A percentile compares a stretch with the other conserved stretches of the same genome.
Conservation (phyloP, 176 grass and related monocot genomes). For the Ensete glaucum region DNA sequence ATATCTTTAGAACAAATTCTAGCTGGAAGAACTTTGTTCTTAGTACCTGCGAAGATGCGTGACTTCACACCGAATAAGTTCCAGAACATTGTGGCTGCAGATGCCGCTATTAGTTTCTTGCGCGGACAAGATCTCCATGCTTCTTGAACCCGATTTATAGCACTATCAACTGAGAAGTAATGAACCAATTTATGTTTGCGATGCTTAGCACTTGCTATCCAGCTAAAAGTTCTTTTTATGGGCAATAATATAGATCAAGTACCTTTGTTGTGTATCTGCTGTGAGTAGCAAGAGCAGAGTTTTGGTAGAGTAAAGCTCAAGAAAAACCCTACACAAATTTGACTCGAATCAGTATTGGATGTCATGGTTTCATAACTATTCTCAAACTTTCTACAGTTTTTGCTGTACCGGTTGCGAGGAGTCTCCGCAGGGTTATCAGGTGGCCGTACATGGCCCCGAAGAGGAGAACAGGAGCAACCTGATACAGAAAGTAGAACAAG, state of each 20-base stretch:
- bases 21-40: too few relatives aligned
- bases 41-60: constrained; percentile 61
- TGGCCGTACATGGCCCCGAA: constrained; percentile 63
- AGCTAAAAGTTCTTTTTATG: not conserved
- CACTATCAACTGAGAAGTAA: constrained; percentile 38
- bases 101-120: constrained; percentile 69
- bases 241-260: not conserved
- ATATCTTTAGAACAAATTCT: too few relatives aligned
- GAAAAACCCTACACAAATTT: constrained; percentile 67
- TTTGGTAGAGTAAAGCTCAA: constrained; percentile 75
- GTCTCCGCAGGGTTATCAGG: constrained; percentile 41
- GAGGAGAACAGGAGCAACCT: constrained; percentile 63
- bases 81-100: constrained; percentile 67
- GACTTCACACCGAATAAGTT: constrained; percentile 76
- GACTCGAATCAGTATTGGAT: constrained; percentile 13
- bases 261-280: constrained; percentile 68
- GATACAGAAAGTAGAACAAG: constrained; percentile 14
- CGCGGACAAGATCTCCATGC: constrained; percentile 72
- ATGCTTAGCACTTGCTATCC: not conserved
- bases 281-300: constrained; percentile 55
- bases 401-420: constrained; percentile 55
- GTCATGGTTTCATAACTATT: not conserved
- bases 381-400: not conserved
- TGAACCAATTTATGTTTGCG: not conserved
- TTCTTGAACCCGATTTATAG: constrained; percentile 31